Conservation (phyloP, 2,329 filamentous ascomycete genomes). For the Colletotrichum incanum region DNA sequence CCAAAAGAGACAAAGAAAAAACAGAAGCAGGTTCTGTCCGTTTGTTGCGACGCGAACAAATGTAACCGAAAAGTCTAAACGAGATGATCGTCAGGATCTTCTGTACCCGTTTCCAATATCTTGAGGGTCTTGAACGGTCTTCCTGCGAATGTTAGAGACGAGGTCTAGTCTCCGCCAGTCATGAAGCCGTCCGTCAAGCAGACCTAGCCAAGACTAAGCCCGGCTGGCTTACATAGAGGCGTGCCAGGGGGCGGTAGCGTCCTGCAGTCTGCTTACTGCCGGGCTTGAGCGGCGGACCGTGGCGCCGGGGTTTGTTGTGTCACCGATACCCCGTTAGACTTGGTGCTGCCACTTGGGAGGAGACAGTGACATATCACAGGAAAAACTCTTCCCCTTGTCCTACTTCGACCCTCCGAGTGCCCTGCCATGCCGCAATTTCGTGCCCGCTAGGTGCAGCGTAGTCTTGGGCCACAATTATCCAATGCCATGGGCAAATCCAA, state of each 20-base stretch:
- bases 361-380: slow-evolving; percentile 26
- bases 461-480: neutral
- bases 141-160: neutral
- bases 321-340: neutral
- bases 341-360: slow-evolving; percentile 8
- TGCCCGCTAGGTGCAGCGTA: neutral
- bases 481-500: neutral
- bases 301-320: neutral
- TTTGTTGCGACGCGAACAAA: neutral
- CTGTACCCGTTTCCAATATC: neutral
- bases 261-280: slow-evolving; percentile 32
- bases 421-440: slow-evolving; percentile 8
- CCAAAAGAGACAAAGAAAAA: too few species aligned
- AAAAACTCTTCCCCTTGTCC: neutral
- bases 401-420: neutral
- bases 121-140: neutral
- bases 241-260: slow-evolving; percentile 21
- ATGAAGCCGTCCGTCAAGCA: neutral
- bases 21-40: neutral
- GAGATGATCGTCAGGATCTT: neutral
- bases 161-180: neutral
- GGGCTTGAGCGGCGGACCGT: neutral
- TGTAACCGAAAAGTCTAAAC: neutral
- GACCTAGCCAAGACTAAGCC: slow-evolving; percentile 2
- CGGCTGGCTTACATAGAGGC: neutral